A percentile compares a stretch with the other conserved stretches of the same genome.
Evolutionary conservation across 306 rosid species (phyloP).

Genomic region (Dryas alaskensis): DNA sequence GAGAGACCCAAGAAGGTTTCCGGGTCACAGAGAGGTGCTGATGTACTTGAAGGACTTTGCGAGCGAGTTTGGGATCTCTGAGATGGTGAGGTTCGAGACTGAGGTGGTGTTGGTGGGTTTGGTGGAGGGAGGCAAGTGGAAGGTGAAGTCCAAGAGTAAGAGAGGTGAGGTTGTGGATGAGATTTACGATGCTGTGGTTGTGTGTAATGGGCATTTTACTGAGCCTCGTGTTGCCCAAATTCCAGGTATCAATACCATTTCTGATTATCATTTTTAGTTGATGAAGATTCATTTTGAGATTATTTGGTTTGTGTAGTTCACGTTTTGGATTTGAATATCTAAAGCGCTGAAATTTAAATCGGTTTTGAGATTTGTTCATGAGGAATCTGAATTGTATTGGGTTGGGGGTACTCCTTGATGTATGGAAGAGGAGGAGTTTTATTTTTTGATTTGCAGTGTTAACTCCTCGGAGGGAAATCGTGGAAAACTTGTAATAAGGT

Average conservation of each 20-base stretch:
- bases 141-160: slow-evolving; percentile 30
- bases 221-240: slow-evolving; percentile 42
- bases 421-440: no score
- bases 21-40: slow-evolving; percentile 51
- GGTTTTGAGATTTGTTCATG: background rate
- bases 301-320: no score
- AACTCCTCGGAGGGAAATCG: background rate
- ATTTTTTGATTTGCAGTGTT: background rate
- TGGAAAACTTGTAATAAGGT: no score
- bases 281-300: background rate
- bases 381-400: background rate
- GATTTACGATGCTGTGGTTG: slow-evolving; percentile 45
- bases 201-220: slow-evolving; percentile 39
- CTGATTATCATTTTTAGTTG: background rate
- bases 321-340: background rate
- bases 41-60: slow-evolving; percentile 44
- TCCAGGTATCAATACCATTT: slow-evolving; percentile 27
- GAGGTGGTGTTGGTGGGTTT: slow-evolving; percentile 38
- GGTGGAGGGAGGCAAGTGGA: slow-evolving; percentile 38
- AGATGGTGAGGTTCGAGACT: slow-evolving; percentile 36
- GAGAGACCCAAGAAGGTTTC: slow-evolving; percentile 49
- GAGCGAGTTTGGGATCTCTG: slow-evolving; percentile 34
- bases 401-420: background rate
- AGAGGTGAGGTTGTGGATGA: slow-evolving; percentile 23
- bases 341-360: background rate